Conservation (phyloP, 2,329 filamentous ascomycete species). For the Fusarium sambucinum region DNA sequence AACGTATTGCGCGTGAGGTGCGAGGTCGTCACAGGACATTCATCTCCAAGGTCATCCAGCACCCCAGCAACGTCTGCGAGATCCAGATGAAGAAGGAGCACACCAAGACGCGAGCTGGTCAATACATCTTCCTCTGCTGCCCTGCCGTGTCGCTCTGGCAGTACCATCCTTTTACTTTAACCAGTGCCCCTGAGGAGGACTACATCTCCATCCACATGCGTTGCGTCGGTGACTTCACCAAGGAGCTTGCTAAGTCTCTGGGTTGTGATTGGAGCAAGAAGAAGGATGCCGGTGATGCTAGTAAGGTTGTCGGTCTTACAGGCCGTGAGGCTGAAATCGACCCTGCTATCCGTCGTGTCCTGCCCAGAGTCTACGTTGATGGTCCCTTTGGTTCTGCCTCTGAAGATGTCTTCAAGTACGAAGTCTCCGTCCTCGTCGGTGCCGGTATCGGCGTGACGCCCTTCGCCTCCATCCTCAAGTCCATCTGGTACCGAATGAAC, state of each 20-base stretch:
- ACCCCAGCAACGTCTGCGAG: slow-evolving; percentile 89
- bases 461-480: slow-evolving; percentile 88
- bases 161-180: slow-evolving; percentile 89
- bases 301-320: slow-evolving; percentile 77
- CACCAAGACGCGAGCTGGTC: slow-evolving; percentile 82
- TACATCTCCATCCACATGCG: slow-evolving; percentile 90
- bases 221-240: slow-evolving; percentile 85
- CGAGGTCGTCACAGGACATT: slow-evolving; percentile 86
- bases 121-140: slow-evolving; percentile 92
- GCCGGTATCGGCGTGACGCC: slow-evolving; percentile 89
- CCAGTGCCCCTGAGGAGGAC: slow-evolving; percentile 88
- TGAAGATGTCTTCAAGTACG: slow-evolving; percentile 91
- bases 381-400: slow-evolving; percentile 88
- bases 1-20: slow-evolving; percentile 81
- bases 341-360: slow-evolving; percentile 76
- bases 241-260: slow-evolving; percentile 73
- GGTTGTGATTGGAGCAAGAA: slow-evolving; percentile 78
- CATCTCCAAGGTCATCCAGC: slow-evolving; percentile 89
- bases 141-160: slow-evolving; percentile 89
- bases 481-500: slow-evolving; percentile 94
- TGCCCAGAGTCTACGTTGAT: slow-evolving; percentile 85
- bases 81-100: slow-evolving; percentile 93
- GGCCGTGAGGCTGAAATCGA: slow-evolving; percentile 70
- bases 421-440: slow-evolving; percentile 81
- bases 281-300: slow-evolving; percentile 57